phyloP scores from a whole-genome alignment of 2,329 filamentous ascomycete species.

The Sporothrix euskadiensis region DNA sequence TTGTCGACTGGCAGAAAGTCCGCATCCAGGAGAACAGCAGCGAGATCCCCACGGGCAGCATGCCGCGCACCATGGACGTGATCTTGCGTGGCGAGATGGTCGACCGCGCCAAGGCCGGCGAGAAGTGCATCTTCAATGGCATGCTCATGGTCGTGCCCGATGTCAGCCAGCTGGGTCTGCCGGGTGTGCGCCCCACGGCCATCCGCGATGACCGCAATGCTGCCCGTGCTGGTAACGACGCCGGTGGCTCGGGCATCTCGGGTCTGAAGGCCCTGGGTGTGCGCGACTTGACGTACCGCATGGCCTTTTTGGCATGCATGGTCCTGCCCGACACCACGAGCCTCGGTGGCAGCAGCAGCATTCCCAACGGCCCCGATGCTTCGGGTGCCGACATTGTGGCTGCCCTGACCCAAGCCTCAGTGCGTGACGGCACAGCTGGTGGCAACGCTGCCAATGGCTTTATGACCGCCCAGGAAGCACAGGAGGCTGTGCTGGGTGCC shows the following conservation, averaged over 20 bases:
- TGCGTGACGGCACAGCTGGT: constrained; percentile 58
- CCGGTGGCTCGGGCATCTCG: constrained; percentile 78
- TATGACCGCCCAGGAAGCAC: constrained; percentile 78
- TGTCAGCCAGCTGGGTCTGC: constrained; percentile 89
- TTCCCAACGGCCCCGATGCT: constrained; percentile 45
- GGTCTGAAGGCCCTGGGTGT: constrained; percentile 92
- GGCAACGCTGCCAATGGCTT: constrained; percentile 28
- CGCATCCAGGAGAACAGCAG: constrained; percentile 98
- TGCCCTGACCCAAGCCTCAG: constrained; percentile 72
- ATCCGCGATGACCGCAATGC: constrained; percentile 78
- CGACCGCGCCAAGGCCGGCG: constrained; percentile 92
- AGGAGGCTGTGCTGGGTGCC: constrained; percentile 81
- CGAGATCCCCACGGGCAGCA: constrained; percentile 96
- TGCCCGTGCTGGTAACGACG: constrained; percentile 71
- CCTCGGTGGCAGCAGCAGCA: constrained; percentile 69
- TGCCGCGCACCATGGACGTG: constrained; percentile 97
- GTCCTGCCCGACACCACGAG: constrained; percentile 84
- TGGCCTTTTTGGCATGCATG: constrained; percentile 98
- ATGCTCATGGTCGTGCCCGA: constrained; percentile 95
- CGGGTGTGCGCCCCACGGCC: constrained; percentile 79
- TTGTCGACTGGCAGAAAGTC: constrained; percentile 99
- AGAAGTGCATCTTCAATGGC: constrained; percentile 97
- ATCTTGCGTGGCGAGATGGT: constrained; percentile 97
- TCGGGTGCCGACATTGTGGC: constrained; percentile 83
- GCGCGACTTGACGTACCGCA: constrained; percentile 87